phyloP scores from a whole-genome alignment of 2,329 filamentous ascomycete species.

The Paramyrothecium roridum region DNA sequence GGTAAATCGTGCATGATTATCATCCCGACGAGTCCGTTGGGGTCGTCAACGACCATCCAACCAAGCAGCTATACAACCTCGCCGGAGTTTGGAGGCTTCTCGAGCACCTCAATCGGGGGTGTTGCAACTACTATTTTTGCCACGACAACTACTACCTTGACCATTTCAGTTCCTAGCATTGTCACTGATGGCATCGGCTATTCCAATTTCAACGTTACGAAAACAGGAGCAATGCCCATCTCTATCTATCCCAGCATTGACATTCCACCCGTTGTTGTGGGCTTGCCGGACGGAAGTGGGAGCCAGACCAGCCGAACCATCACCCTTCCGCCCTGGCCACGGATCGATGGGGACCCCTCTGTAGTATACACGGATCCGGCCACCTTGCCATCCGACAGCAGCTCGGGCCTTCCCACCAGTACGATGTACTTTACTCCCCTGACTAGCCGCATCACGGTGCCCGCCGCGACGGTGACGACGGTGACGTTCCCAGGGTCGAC shows the following conservation, averaged over 20 bases:
- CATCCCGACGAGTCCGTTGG: conserved; percentile 14
- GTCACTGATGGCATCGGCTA: conserved; percentile 9
- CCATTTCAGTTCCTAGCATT: conserved; percentile 9
- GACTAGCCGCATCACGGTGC: conserved; percentile 5
- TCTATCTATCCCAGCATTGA: conserved; percentile 9
- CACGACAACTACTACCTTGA: conserved; percentile 8
- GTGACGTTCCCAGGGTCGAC: conserved; percentile 8
- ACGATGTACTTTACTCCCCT: conserved; percentile 4
- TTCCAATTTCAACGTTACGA: conserved; percentile 15
- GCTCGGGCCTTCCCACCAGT: not conserved
- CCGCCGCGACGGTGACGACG: conserved; percentile 8
- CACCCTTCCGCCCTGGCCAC: conserved; percentile 15
- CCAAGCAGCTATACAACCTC: conserved; percentile 11
- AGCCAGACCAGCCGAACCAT: conserved; percentile 9
- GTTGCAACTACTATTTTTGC: not conserved
- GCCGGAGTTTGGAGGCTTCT: conserved; percentile 11
- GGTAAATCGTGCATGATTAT: conserved; percentile 15
- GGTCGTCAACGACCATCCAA: conserved; percentile 9
- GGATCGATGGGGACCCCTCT: conserved; percentile 5
- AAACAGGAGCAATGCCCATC: not conserved
- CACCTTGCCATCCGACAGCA: conserved; percentile 1
- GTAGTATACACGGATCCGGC: conserved; percentile 1
- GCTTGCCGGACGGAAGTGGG: conserved; percentile 11
- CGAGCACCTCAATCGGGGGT: not conserved
- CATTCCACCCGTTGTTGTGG: conserved; percentile 7